These are phyloP conservation scores for Penicillium macrosclerotiorum DNA, from an alignment of 495 filamentous ascomycete genomes.

Conservation along the genomic window DNA sequence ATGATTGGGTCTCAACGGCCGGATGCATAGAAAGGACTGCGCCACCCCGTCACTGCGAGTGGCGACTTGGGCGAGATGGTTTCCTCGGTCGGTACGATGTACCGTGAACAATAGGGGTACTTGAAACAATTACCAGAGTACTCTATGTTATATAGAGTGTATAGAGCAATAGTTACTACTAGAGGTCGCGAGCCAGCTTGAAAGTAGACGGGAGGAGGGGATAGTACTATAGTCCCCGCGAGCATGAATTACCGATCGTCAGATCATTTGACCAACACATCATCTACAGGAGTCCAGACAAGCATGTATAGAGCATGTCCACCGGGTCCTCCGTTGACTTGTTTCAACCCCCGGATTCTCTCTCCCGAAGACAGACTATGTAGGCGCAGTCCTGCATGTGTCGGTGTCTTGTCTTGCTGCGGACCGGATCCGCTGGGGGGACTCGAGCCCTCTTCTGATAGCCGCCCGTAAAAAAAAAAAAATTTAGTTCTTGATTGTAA, in stretches of 20 bases:
- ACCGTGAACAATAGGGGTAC: neutral
- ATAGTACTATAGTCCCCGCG: too few species aligned
- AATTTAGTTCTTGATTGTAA: neutral
- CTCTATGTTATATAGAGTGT: too few species aligned
- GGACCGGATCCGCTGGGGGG: conserved; percentile 4
- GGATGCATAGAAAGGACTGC: conserved; percentile 14
- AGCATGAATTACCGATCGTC: too few species aligned
- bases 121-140: too few species aligned
- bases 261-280: too few species aligned
- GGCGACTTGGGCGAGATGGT: conserved; percentile 7
- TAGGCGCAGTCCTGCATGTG: conserved; percentile 11
- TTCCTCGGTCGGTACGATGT: neutral
- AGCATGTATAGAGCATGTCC: too few species aligned
- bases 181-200: too few species aligned
- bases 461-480: conserved; percentile 4
- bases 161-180: too few species aligned
- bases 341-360: conserved; percentile 14
- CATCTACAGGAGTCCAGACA: too few species aligned
- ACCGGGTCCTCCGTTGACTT: too few species aligned
- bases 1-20: conserved; percentile 5
- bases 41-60: conserved; percentile 23
- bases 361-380: conserved; percentile 1
- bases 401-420: too few species aligned
- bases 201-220: too few species aligned
- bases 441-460: conserved; percentile 9